phyloP scores from a whole-genome alignment of 129 eudicot genomes.

The Erigeron canadensis region DNA sequence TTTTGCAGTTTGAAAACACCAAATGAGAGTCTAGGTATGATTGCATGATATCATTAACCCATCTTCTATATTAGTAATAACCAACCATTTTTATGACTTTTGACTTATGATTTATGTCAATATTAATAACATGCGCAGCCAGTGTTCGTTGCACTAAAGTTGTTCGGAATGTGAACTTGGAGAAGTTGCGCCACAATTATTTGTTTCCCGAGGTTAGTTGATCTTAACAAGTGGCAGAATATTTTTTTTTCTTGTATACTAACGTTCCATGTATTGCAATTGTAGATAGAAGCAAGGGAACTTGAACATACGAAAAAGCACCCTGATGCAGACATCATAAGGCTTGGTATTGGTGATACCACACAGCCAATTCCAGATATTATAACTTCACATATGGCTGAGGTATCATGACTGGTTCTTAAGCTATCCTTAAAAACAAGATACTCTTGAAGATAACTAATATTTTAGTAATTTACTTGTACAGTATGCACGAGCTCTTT shows the following conservation, averaged over 20 bases:
- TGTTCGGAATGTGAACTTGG: slow-evolving; percentile 63
- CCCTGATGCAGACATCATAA: slow-evolving; percentile 77
- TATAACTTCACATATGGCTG: slow-evolving; percentile 66
- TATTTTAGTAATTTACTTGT: not conserved
- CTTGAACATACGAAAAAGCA: slow-evolving; percentile 57
- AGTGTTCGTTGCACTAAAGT: slow-evolving; percentile 54
- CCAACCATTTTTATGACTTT: not conserved
- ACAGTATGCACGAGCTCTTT: slow-evolving; percentile 59
- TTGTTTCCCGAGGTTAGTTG: slow-evolving; percentile 68
- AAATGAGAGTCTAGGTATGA: slow-evolving; percentile 45
- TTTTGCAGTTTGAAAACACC: slow-evolving; percentile 46
- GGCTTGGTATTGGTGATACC: slow-evolving; percentile 90
- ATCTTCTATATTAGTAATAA: not conserved
- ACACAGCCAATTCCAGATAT: slow-evolving; percentile 78
- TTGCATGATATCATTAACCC: slow-evolving; percentile 4
- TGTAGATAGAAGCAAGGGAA: slow-evolving; percentile 62
- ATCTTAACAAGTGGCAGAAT: not conserved
- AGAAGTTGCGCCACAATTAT: slow-evolving; percentile 58
- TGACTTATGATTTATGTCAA: not conserved
- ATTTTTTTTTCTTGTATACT: slow-evolving; percentile 8
- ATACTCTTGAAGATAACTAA: slow-evolving; percentile 8
- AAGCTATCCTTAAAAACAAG: not conserved
- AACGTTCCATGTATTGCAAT: slow-evolving; percentile 20
- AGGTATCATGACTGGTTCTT: slow-evolving; percentile 35
- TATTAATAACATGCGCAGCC: slow-evolving; percentile 33